These are phyloP conservation scores for Erodium trifolium DNA, from an alignment of 441 rosid genomes.

Conservation along the genomic window DNA sequence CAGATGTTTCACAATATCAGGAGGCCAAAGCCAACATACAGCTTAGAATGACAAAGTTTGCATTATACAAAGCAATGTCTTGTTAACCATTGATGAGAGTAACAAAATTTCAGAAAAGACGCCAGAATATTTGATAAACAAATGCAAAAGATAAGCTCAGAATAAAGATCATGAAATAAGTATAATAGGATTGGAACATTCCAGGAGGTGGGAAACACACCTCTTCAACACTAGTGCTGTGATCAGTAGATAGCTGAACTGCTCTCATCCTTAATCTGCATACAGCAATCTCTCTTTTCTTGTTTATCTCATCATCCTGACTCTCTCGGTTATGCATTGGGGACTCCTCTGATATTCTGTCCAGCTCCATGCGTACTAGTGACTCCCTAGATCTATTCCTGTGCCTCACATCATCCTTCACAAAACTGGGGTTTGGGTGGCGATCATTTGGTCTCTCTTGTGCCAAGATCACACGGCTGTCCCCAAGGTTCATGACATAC, in stretches of 20 bases:
- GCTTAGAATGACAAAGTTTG: not conserved
- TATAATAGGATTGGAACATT: slow-evolving; percentile 15
- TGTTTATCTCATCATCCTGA: slow-evolving; percentile 64
- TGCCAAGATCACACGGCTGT: slow-evolving; percentile 80
- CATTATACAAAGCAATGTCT: not conserved
- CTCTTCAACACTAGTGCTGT: slow-evolving; percentile 80
- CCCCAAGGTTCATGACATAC: slow-evolving; percentile 93
- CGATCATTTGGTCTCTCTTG: slow-evolving; percentile 83
- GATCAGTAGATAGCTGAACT: slow-evolving; percentile 89
- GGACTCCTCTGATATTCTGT: slow-evolving; percentile 93
- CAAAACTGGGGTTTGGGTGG: slow-evolving; percentile 47
- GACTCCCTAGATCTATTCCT: slow-evolving; percentile 76
- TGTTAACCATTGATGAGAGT: not conserved
- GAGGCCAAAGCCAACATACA: not conserved
- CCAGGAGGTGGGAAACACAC: slow-evolving; percentile 30
- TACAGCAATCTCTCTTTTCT: slow-evolving; percentile 74
- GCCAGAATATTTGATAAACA: not conserved
- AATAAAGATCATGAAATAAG: slow-evolving; percentile 5
- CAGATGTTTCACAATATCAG: not conserved
- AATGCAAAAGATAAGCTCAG: not conserved
- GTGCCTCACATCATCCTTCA: slow-evolving; percentile 55
- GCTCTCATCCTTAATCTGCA: slow-evolving; percentile 91
- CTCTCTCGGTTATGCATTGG: slow-evolving; percentile 72
- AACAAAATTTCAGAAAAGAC: not conserved
- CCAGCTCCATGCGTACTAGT: slow-evolving; percentile 79